Base-by-base conservation (phyloP, 805 yeast species). In the Ogataea zsoltii region DNA sequence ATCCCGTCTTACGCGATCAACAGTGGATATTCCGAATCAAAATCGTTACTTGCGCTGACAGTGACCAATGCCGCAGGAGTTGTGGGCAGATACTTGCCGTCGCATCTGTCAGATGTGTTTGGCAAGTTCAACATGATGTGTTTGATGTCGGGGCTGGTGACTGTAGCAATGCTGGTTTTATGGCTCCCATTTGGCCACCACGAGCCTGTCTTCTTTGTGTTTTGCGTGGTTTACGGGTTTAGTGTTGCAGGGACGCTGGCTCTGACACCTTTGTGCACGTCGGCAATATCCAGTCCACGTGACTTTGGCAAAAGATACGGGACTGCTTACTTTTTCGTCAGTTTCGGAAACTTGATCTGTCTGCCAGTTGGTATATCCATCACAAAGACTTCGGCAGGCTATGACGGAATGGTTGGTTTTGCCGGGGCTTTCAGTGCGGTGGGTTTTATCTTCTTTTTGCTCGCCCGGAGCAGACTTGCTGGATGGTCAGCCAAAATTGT, bases 301-400 rank as follows among this genome's bases (percentile, higher is more conserved):
- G 79, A 82, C 45, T 83, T 85, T 55, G 92, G 92, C 13, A 80
- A 78, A 53, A 64, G 85, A 23, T 86, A 82, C 55, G 91, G 92
- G 0, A 76, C 89, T 4, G 76, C 82, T 47, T 84, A 83, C 60
- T 80, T 74, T 45, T 67, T 69, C 41, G 69, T 73, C 31, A 52
- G 63, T 26, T 66, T 80, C 44, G 68, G 75, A 13, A 67, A 72
- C 26, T 63, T 80, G 23, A 69, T 75, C 13, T 67, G 74, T 18
- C 67, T 79, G 17, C 82, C 83, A 2, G 64, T 74, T 16, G 75
- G 79, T 31, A 57, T 55, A 31, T 51, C 62, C 3, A 51, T 61
- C 9, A 56, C 65, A 2, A 76, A 56, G 9, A 56, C 67, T 1
- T 33, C 42, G 2, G 52, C 51, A 3, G 67, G 63, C 6, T 65